Base-by-base conservation (phyloP, 2,329 filamentous ascomycete genomes). In the Coniochaeta pulveracea region DNA sequence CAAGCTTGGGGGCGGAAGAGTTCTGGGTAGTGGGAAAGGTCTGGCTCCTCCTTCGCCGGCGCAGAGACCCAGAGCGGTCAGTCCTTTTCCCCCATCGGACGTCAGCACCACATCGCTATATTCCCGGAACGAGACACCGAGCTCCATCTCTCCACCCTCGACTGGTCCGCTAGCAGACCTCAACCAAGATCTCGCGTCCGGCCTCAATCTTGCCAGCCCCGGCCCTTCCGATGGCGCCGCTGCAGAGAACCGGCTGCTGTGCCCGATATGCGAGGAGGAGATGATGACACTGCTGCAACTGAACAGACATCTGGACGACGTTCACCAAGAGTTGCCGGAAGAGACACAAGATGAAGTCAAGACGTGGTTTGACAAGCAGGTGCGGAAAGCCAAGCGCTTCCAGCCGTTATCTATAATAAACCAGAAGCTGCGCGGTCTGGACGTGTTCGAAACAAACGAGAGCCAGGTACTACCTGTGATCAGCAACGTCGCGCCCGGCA, bases 211-310 rank as follows among this genome's bases (percentile, higher is more conserved):
- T 14, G 66, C 60, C 15, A 58, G 60, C 8, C 61, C 67, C 14
- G 58, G 60, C 8, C 62, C 67, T 12, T 64, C 69, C 34, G 68
- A 63, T 39, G 67, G 69, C 41, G 66, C 61, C 31, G 69, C 74
- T 34, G 61, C 74, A 35, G 73, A 70, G 44, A 73, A 73, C 43
- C 72, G 72, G 55, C 75, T 98, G 38, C 76, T 89, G 35, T 98
- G 91, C 55, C 91, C 91, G n/a, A 98, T 98, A 52, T 98, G 91
- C 58, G 86, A 79, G 46, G 93, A 96, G 60, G 88, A 95, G 57
- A 98, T 98, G 91, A 86, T 96, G 50, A 96, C 91, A 10, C 62
- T 98, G 31, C 63, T 98, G 24, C 91, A 98, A 60, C 64, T 98
- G 25, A 96, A 98, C 53, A 76, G 66, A 46, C 72, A 76, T 44